Conservation (phyloP, 2,329 filamentous ascomycete species). For the Capronia epimyces region DNA sequence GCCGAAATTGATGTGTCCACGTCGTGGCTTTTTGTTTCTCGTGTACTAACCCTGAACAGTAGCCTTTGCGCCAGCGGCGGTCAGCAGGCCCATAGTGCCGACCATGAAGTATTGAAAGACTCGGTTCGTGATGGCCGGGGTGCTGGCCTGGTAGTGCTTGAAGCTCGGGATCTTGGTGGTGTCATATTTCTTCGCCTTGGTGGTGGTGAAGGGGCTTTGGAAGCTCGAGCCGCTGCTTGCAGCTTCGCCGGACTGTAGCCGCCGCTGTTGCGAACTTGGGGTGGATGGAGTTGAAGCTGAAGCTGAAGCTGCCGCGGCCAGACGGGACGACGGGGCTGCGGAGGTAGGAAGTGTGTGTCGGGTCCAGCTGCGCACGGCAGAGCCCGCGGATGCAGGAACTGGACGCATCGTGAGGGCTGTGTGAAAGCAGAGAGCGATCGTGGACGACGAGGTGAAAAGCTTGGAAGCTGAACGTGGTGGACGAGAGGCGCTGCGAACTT, state of each 20-base stretch:
- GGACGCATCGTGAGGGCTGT: constrained; percentile 55
- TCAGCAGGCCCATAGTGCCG: constrained; percentile 84
- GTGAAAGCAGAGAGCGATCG: constrained; percentile 21
- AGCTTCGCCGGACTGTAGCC: constrained; percentile 35
- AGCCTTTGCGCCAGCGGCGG: constrained; percentile 90
- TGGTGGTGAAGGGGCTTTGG: constrained; percentile 50
- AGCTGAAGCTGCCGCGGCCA: constrained; percentile 36
- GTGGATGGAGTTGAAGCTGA: constrained; percentile 15
- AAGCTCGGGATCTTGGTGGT: constrained; percentile 80
- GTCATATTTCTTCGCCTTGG: constrained; percentile 32
- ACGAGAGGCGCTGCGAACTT: constrained; percentile 1
- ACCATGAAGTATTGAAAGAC: constrained; percentile 98
- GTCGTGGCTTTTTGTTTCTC: not conserved
- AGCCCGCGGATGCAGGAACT: constrained; percentile 63
- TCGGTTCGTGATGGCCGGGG: constrained; percentile 66
- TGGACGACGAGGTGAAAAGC: constrained; percentile 9
- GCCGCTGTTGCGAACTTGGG: constrained; percentile 34
- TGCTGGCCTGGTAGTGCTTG: constrained; percentile 74
- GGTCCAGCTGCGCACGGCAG: constrained; percentile 58
- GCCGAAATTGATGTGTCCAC: not conserved
- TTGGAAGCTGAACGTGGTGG: not conserved
- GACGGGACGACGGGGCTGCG: constrained; percentile 34
- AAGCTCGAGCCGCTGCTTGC: constrained; percentile 40
- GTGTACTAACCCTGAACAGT: constrained; percentile 82
- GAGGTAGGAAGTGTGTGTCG: constrained; percentile 41